Conservation (phyloP, 805 yeast species). For the Yamadazyma laniorum region DNA sequence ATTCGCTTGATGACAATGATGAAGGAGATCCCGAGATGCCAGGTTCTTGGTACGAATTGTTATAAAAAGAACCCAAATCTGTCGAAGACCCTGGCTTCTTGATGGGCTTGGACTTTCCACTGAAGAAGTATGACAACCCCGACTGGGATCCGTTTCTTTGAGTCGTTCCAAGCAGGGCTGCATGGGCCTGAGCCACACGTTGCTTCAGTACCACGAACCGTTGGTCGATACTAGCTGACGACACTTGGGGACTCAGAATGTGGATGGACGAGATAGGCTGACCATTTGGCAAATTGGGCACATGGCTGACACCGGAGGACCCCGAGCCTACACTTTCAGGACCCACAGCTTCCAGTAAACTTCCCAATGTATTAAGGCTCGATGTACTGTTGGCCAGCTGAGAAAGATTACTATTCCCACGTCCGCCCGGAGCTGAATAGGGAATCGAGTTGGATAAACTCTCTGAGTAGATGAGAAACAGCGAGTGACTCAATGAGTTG, state of each 20-base stretch:
- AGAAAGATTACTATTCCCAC: constrained; percentile 38
- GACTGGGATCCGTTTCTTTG: constrained; percentile 45
- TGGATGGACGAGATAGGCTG: constrained; percentile 60
- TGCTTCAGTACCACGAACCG: constrained; percentile 82
- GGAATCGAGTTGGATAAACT: constrained; percentile 62
- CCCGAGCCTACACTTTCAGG: constrained; percentile 1
- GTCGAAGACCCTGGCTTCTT: constrained; percentile 39
- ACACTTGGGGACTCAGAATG: constrained; percentile 68
- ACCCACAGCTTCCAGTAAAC: constrained; percentile 9
- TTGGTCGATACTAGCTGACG: constrained; percentile 67
- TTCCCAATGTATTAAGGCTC: constrained; percentile 15
- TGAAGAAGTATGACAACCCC: constrained; percentile 50
- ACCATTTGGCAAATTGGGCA: constrained; percentile 55
- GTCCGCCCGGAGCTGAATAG: constrained; percentile 70
- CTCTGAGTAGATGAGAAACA: constrained; percentile 36
- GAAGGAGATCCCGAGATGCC: constrained; percentile 30
- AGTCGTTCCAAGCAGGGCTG: constrained; percentile 35
- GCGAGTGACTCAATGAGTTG: constrained; percentile 39
- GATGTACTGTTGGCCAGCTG: constrained; percentile 16
- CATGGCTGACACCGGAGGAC: constrained; percentile 18
- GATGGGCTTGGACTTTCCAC: constrained; percentile 29
- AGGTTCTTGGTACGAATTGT: constrained; percentile 31
- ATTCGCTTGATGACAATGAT: constrained; percentile 37
- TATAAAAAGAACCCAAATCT: constrained; percentile 42
- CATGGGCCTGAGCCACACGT: constrained; percentile 57